A percentile compares a stretch with the other conserved stretches of the same genome.
These are phyloP conservation scores for Lactuca saligna DNA, from an alignment of 129 eudicot genomes.

Conservation along the genomic window DNA sequence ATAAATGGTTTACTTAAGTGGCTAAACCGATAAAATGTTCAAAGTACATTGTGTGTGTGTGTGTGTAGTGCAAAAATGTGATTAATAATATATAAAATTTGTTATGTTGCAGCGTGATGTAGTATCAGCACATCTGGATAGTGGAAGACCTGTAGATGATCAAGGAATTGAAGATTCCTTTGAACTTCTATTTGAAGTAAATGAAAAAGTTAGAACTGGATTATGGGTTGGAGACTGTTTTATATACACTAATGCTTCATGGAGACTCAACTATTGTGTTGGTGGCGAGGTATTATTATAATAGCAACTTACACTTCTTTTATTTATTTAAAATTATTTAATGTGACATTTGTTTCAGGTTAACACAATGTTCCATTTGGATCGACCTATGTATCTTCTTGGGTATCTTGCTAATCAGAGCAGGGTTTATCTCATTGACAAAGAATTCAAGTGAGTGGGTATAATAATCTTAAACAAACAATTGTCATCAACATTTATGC, in stretches of 20 bases:
- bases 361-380: slow-evolving; percentile 37
- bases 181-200: slow-evolving; percentile 77
- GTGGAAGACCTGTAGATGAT: slow-evolving; percentile 85
- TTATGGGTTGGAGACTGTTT: slow-evolving; percentile 96
- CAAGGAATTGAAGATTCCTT: slow-evolving; percentile 90
- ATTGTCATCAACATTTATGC: background rate
- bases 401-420: slow-evolving; percentile 42
- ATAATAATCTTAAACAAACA: background rate
- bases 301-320: slow-evolving; percentile 1
- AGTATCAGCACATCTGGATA: slow-evolving; percentile 75
- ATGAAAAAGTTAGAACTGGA: slow-evolving; percentile 87
- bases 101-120: slow-evolving; percentile 71
- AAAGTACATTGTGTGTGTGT: too few relatives aligned
- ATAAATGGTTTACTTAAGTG: too few relatives aligned
- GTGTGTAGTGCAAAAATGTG: background rate
- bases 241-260: slow-evolving; percentile 79
- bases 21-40: too few relatives aligned
- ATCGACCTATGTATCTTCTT: slow-evolving; percentile 35
- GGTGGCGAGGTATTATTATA: slow-evolving; percentile 82
- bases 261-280: slow-evolving; percentile 96
- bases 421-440: slow-evolving; percentile 35
- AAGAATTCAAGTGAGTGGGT: slow-evolving; percentile 34
- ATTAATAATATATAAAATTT: slow-evolving; percentile 6
- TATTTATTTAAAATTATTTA: background rate
- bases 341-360: slow-evolving; percentile 16